phyloP scores from a whole-genome alignment of 768 basidiomycete genomes.

The Hericium coralloides region DNA sequence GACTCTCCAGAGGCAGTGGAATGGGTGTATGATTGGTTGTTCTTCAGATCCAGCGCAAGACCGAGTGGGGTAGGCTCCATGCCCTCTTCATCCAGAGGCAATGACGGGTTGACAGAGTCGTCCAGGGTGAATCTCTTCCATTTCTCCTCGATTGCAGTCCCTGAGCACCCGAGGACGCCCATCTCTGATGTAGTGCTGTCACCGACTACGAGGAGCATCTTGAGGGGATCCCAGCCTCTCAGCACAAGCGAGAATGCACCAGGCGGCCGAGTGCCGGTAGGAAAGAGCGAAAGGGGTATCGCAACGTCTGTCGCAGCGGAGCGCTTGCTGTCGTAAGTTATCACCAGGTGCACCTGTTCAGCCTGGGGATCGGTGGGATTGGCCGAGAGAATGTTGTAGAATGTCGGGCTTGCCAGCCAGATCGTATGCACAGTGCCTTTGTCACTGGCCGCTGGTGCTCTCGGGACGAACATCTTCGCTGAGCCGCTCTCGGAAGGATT shows the following conservation, averaged over 20 bases:
- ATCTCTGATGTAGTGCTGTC: conserved; percentile 45
- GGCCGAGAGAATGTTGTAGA: conserved; percentile 52
- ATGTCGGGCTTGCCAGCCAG: conserved; percentile 66
- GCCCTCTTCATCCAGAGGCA: conserved; percentile 61
- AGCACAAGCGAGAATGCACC: conserved; percentile 32
- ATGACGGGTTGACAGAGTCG: conserved; percentile 41
- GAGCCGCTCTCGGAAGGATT: conserved; percentile 43
- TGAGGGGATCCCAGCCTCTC: conserved; percentile 36
- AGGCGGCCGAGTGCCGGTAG: conserved; percentile 38
- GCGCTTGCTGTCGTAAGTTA: conserved; percentile 33
- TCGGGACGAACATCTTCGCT: conserved; percentile 47
- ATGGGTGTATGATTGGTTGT: conserved; percentile 28
- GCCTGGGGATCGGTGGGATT: conserved; percentile 30
- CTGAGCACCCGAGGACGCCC: conserved; percentile 31
- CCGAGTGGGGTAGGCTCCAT: conserved; percentile 64
- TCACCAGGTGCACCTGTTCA: conserved; percentile 33
- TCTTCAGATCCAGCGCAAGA: conserved; percentile 59
- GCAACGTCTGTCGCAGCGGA: conserved; percentile 26
- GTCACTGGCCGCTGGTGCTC: conserved; percentile 42
- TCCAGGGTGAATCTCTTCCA: conserved; percentile 41
- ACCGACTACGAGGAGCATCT: conserved; percentile 35
- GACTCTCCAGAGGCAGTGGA: conserved; percentile 33
- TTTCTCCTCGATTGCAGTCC: conserved; percentile 21
- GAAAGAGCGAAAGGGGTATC: conserved; percentile 31
- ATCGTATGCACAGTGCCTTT: conserved; percentile 41